Base-by-base conservation (phyloP, 2,329 filamentous ascomycete genomes). In the Microdochium nivale region DNA sequence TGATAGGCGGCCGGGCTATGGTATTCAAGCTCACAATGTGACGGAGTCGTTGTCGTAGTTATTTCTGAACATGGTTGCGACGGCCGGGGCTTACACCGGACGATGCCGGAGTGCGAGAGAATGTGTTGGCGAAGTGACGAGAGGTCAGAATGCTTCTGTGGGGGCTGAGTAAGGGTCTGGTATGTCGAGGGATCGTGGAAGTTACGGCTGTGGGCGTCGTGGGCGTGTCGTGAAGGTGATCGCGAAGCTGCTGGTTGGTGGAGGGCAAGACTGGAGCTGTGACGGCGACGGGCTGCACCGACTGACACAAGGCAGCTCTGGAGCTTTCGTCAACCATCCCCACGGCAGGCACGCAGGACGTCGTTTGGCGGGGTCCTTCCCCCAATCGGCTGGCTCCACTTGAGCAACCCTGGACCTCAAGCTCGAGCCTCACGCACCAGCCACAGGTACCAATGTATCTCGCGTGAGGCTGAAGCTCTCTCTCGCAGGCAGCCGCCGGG, bases 41-140 rank as follows among this genome's bases (percentile, higher is more conserved):
- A 97, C 91, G 58, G 92, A 95, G 75, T 99, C 94, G 84, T 99
- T 99, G 78, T 99, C 94, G 81, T 99, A 99, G 76, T 97, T 97
- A 81, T 99, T 99, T 75, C 94, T 84, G 78, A 99, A 99, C 94
- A 99, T 97, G 66, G 66, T 84, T 80, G 40, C 40, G 40, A 44
- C 40, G 40, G 19, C 40, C 40, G 40, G 40, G 40, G 40, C 40
- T 44, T 44, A 44, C 19, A 44, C 40, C 58, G 10, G 55, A 56
- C 47, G 52, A 61, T 13, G 49, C 40, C 5, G 32, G 27, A 3
- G 56, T 54, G 35, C 56, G 55, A 2, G 47, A 23, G 13, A 27
- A 40, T 16, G 49, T n/a, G 37, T 16, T 47, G 46, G 25, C 46
- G 46, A 14, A 21, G 9, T 27, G 19, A 21, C 14, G 19, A 14